Evolutionary conservation across 2,329 filamentous ascomycete genomes (phyloP).

Genomic region (Penicillium sp.): DNA sequence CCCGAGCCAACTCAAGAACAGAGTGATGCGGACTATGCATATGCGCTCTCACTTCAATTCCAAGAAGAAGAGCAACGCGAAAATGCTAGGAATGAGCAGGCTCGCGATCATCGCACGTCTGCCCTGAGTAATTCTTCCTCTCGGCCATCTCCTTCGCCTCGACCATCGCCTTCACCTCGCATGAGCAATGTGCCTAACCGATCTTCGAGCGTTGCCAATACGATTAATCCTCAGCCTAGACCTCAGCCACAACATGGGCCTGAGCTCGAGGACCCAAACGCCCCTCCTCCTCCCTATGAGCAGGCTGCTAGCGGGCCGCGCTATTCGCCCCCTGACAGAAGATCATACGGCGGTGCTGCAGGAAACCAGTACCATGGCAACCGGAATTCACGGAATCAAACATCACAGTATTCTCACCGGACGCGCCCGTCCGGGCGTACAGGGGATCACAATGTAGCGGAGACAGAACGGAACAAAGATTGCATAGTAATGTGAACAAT

Average conservation of each 20-base stretch:
- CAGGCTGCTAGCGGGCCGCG: slow-evolving; percentile 59
- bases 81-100: slow-evolving; percentile 42
- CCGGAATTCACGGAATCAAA: slow-evolving; percentile 12
- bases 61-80: slow-evolving; percentile 88
- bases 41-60: slow-evolving; percentile 85
- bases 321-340: slow-evolving; percentile 53
- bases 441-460: slow-evolving; percentile 12
- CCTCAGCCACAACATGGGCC: slow-evolving; percentile 13
- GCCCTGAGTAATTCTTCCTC: slow-evolving; percentile 21
- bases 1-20: slow-evolving; percentile 63
- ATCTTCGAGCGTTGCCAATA: slow-evolving; percentile 25
- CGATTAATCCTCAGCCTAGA: slow-evolving; percentile 12
- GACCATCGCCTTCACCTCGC: slow-evolving; percentile 11
- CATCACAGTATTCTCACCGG: slow-evolving; percentile 3
- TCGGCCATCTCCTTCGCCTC: slow-evolving; percentile 10
- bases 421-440: not conserved
- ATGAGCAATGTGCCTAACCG: slow-evolving; percentile 19
- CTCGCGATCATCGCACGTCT: slow-evolving; percentile 20
- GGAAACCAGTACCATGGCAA: slow-evolving; percentile 23
- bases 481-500: slow-evolving; percentile 44
- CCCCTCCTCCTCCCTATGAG: slow-evolving; percentile 65
- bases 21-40: slow-evolving; percentile 67
- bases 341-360: slow-evolving; percentile 34
- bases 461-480: slow-evolving; percentile 41
- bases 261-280: slow-evolving; percentile 48